Base-by-base conservation (phyloP, 2,329 filamentous ascomycete genomes). In the Seiridium cupressi region DNA sequence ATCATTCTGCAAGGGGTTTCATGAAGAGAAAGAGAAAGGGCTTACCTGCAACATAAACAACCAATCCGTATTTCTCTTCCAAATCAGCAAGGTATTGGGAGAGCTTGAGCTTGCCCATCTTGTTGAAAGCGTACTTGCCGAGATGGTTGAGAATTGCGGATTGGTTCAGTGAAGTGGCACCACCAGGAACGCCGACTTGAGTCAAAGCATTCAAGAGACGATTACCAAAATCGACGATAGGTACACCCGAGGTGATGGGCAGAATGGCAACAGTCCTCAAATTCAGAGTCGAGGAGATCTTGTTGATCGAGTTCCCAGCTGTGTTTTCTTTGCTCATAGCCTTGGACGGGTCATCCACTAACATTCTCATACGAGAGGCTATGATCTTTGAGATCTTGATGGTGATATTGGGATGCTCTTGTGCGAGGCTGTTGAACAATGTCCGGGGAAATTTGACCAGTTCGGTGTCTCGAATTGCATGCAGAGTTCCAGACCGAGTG, bases 331-430 rank as follows among this genome's bases (percentile, higher is more conserved):
- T 86, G 7, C 83, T 81, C 57, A 87, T 81, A 44, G 89, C 83
- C 42, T 86, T 84, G 13, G 91, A 77, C 1, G 92, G 91, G 67
- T 93, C 89, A 67, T 98, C 92, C 26, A 98, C 86, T 44, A 97
- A 77, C 47, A 91, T 86, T 62, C 94, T 84, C 95, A 99, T 98
- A 3, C 95, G 88, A 42, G 93, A 93, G 0, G 95, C 95, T 68
- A 99, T 97, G 66, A 99, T 95, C 74, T 98, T 99, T 1, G 95
- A 98, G 35, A 99, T 96, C 75, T 98, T 97, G 74, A 99, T 98
- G 0, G 95, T 98, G 70, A 99, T 99, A 48, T 93, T 96, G 4
- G 95, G 95, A 70, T 99, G 95, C 70, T 99, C 95, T 71, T 97
- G 90, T 0, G 95, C 95, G 57, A 99, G 84, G 70, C 95, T 99